phyloP scores from a whole-genome alignment of 2,329 filamentous ascomycete genomes.

The Lomentospora prolificans region DNA sequence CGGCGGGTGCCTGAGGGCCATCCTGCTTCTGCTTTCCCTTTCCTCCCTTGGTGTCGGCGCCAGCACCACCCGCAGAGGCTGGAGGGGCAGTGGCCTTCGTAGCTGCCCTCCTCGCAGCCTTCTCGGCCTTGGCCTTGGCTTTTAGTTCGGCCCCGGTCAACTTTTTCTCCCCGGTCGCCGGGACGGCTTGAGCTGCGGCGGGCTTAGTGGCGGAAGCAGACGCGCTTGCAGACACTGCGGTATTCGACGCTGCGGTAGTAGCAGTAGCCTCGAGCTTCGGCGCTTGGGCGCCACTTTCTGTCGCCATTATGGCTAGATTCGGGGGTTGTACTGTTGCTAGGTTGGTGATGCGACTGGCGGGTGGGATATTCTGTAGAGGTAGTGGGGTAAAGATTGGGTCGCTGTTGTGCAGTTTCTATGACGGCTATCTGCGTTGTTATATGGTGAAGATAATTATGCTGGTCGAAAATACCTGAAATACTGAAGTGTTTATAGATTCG shows the following conservation, averaged over 20 bases:
- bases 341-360: neutral
- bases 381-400: neutral
- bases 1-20: slow-evolving; percentile 17
- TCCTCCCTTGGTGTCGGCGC: slow-evolving; percentile 32
- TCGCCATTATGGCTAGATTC: neutral
- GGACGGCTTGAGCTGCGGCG: neutral
- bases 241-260: neutral
- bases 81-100: slow-evolving; percentile 47
- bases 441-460: no score
- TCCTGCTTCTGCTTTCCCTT: slow-evolving; percentile 40
- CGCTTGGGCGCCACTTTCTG: neutral
- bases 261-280: neutral
- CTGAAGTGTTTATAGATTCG: neutral
- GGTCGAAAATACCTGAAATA: no score
- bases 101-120: slow-evolving; percentile 72
- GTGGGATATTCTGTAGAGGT: neutral
- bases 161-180: slow-evolving; percentile 35
- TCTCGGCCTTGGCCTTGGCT: slow-evolving; percentile 82
- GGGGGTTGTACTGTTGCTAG: neutral
- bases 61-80: slow-evolving; percentile 24
- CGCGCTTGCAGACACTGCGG: neutral
- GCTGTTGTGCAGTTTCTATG: no score
- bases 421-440: no score
- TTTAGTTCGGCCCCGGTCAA: slow-evolving; percentile 73
- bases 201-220: neutral